phyloP scores from a whole-genome alignment of 352 stramenopile genomes.

The Globisporangium radiosum region DNA sequence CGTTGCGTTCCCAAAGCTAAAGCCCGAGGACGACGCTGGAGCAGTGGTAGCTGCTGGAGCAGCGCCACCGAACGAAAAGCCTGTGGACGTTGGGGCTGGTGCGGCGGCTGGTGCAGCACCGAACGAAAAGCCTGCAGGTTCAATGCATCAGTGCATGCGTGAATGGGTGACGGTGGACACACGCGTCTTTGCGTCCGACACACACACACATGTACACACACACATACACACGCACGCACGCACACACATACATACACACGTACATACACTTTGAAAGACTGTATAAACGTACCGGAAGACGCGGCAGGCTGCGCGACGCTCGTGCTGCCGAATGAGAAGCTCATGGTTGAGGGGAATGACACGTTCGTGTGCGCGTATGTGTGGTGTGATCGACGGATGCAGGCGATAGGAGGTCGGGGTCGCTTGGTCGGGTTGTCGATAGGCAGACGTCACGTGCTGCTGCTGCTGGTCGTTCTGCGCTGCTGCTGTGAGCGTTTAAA shows the following conservation, averaged over 20 bases:
- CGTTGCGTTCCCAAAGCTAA: conserved; percentile 22
- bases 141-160: neutral
- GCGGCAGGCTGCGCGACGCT: conserved; percentile 20
- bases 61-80: conserved; percentile 16
- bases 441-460: too few species aligned
- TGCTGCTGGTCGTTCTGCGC: too few species aligned
- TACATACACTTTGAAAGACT: too few species aligned
- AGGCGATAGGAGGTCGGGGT: too few species aligned
- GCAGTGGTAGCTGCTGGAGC: neutral
- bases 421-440: too few species aligned
- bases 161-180: too few species aligned
- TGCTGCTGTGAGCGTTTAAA: too few species aligned
- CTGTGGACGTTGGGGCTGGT: conserved; percentile 4
- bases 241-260: neutral
- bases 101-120: conserved; percentile 18
- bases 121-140: conserved; percentile 34
- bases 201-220: neutral
- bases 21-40: conserved; percentile 7
- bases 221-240: neutral
- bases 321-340: conserved; percentile 27
- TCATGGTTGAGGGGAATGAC: conserved; percentile 11
- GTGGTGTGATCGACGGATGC: neutral
- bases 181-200: neutral
- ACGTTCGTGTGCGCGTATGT: neutral
- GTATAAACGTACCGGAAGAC: conserved; percentile 17